Percentiles rank a stretch among this genome's conserved stretches.
These are phyloP conservation scores for Moesziomyces aphidis DNA, from an alignment of 1,284 basidiomycete genomes.

Conservation along the genomic window DNA sequence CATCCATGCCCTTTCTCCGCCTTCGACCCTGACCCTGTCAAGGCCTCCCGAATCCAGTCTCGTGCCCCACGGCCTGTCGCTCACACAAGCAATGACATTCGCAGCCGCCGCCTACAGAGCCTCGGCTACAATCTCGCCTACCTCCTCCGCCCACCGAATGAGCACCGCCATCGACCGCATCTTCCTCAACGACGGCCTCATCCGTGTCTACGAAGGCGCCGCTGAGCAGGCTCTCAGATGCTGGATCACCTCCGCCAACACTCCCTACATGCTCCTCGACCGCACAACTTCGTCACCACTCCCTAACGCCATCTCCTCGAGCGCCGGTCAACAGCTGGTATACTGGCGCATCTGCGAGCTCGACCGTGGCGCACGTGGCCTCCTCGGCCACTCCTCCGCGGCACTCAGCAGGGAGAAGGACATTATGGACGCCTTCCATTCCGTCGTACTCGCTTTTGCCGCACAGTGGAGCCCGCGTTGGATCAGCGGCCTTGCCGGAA, in stretches of 20 bases:
- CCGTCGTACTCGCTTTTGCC: slow-evolving; percentile 33
- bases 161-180: slow-evolving; percentile 23
- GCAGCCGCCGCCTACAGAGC: slow-evolving; percentile 1
- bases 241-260: slow-evolving; percentile 35
- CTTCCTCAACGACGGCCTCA: slow-evolving; percentile 28
- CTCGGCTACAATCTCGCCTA: slow-evolving; percentile 4
- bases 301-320: neutral
- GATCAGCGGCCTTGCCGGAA: slow-evolving; percentile 8
- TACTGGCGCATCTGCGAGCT: slow-evolving; percentile 42
- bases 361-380: slow-evolving; percentile 18
- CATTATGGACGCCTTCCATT: slow-evolving; percentile 35
- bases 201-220: slow-evolving; percentile 30
- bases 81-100: neutral
- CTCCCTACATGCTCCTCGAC: slow-evolving; percentile 21
- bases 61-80: neutral
- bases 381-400: slow-evolving; percentile 9
- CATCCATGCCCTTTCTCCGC: too few species aligned
- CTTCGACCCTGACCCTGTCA: neutral
- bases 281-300: neutral
- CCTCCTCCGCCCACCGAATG: slow-evolving; percentile 14
- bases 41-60: neutral
- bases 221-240: slow-evolving; percentile 30
- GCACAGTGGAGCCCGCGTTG: slow-evolving; percentile 28
- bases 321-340: slow-evolving; percentile 17
- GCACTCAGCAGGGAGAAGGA: slow-evolving; percentile 10